phyloP scores from a whole-genome alignment of 176 grass and related monocot genomes.

The Pharus latifolius region DNA sequence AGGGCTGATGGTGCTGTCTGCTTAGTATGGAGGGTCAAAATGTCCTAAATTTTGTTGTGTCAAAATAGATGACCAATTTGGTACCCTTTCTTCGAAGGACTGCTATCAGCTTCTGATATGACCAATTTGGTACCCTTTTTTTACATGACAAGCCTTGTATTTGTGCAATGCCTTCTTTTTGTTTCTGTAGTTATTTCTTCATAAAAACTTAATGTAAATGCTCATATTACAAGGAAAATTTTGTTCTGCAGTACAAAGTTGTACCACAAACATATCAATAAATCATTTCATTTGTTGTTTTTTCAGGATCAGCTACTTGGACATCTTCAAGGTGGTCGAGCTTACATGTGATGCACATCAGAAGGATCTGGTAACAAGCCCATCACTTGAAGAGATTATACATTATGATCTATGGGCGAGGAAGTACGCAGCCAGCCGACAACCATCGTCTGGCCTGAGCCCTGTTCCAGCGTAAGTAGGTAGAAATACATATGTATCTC shows the following conservation, averaged over 20 bases:
- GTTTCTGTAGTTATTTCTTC: not conserved
- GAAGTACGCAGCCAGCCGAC: slow-evolving; percentile 46
- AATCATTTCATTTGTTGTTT: not conserved
- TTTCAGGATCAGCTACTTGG: slow-evolving; percentile 82
- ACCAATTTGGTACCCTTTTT: too few species aligned
- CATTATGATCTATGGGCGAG: slow-evolving; percentile 93
- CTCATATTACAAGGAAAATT: not conserved
- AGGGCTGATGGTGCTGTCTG: too few species aligned
- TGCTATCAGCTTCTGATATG: too few species aligned
- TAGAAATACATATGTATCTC: not conserved
- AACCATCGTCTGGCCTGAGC: slow-evolving; percentile 42
- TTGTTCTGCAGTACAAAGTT: not conserved
- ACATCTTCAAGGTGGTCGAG: slow-evolving; percentile 95
- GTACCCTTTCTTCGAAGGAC: too few species aligned
- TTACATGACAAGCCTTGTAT: too few species aligned
- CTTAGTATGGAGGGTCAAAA: too few species aligned
- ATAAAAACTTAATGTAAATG: too few species aligned
- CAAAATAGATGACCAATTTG: too few species aligned
- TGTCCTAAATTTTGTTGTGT: too few species aligned
- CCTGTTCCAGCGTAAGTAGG: slow-evolving; percentile 45
- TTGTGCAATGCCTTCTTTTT: not conserved
- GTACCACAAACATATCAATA: not conserved
- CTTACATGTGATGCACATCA: slow-evolving; percentile 59
- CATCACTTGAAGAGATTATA: slow-evolving; percentile 83
- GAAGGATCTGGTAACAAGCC: slow-evolving; percentile 62